Evolutionary conservation across 495 filamentous ascomycete species (phyloP).

Genomic region (Aspergillus nidulans): DNA sequence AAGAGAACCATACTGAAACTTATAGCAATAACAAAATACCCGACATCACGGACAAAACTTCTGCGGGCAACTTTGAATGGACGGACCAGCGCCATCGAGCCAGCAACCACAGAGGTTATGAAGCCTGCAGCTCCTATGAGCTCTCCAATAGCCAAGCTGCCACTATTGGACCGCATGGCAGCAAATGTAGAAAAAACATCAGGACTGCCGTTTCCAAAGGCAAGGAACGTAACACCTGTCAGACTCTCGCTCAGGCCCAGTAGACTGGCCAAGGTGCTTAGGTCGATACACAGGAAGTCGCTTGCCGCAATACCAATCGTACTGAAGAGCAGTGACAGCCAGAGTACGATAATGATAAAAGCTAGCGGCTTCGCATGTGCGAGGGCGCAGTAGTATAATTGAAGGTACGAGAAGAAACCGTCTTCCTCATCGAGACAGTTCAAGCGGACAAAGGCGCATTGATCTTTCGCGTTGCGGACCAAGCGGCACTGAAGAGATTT

Average conservation of each 20-base stretch:
- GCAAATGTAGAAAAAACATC: conserved; percentile 99
- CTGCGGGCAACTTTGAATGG: conserved; percentile 86
- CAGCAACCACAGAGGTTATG: conserved; percentile 94
- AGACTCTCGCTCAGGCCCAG: conserved; percentile 93
- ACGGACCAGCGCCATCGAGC: conserved; percentile 94
- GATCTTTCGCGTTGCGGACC: conserved; percentile 69
- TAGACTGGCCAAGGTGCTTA: conserved; percentile 83
- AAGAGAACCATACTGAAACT: conserved; percentile 85
- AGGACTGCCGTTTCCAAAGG: conserved; percentile 98
- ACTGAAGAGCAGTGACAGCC: conserved; percentile 89
- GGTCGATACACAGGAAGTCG: conserved; percentile 96
- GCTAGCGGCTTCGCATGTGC: conserved; percentile 67
- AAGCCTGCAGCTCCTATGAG: conserved; percentile 93
- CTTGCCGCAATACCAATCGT: conserved; percentile 98
- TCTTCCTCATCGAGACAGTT: conserved; percentile 90
- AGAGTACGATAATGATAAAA: conserved; percentile 69
- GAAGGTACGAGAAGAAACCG: conserved; percentile 82
- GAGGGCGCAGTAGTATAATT: conserved; percentile 85
- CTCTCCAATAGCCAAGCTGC: conserved; percentile 92
- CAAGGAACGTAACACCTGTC: conserved; percentile 93
- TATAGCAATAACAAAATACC: conserved; percentile 87
- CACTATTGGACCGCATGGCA: conserved; percentile 94
- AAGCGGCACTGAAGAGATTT: conserved; percentile 59
- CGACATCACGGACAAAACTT: conserved; percentile 88
- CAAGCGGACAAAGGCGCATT: conserved; percentile 78